Percentiles rank a stretch among this genome's conserved stretches.
phyloP scores from a whole-genome alignment of 306 rosid species.

The Lupinus albus region DNA sequence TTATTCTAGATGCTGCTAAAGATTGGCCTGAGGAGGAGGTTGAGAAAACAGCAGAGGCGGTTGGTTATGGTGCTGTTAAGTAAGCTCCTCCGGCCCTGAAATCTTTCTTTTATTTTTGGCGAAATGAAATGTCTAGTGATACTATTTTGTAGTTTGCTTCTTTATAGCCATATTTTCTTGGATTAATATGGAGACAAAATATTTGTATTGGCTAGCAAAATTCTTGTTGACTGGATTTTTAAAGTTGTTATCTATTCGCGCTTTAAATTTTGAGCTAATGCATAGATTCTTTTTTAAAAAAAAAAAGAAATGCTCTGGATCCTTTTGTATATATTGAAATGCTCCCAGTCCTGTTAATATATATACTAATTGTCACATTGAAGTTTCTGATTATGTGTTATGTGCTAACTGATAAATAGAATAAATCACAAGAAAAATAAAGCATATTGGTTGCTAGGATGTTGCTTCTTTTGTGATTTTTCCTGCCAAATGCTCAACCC shows the following conservation, averaged over 20 bases:
- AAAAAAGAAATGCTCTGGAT: too few relatives aligned
- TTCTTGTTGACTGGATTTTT: conserved; percentile 9
- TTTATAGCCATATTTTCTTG: conserved; percentile 26
- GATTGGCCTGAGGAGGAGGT: conserved; percentile 82
- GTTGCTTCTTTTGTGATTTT: conserved; percentile 25
- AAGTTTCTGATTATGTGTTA: conserved; percentile 24
- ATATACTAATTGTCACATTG: conserved; percentile 3
- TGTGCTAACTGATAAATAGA: conserved; percentile 13
- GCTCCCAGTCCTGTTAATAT: conserved; percentile 22
- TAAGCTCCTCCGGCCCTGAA: conserved; percentile 50
- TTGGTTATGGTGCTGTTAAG: conserved; percentile 97
- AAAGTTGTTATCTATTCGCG: background rate
- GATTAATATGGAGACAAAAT: conserved; percentile 15
- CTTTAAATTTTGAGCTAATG: conserved; percentile 13
- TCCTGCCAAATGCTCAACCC: background rate
- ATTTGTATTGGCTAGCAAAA: conserved; percentile 6
- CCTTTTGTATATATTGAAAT: background rate
- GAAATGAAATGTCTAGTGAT: conserved; percentile 9
- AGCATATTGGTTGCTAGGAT: conserved; percentile 8
- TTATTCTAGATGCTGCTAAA: conserved; percentile 57
- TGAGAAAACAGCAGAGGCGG: conserved; percentile 73
- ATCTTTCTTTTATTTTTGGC: background rate
- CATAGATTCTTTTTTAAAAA: background rate
- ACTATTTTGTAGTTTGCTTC: conserved; percentile 19
- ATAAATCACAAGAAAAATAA: conserved; percentile 12